Evolutionary conservation across 371 early-diverging fungal genomes (phyloP).

Genomic region (Choanephora cucurbitarum): DNA sequence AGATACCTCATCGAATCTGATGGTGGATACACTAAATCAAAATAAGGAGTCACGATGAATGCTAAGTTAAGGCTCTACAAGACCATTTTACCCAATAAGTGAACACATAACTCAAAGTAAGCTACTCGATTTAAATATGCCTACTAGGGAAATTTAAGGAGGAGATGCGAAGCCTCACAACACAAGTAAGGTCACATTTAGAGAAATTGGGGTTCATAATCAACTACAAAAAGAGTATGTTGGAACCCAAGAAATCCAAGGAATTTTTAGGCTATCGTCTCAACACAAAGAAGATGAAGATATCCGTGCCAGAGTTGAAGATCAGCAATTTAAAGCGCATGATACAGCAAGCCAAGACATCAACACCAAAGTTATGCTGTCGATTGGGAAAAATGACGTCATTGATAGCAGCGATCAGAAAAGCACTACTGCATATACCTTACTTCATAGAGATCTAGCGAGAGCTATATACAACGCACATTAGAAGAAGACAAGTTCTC

Average conservation of each 20-base stretch:
- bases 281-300: constrained; percentile 12
- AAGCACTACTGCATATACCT: no score
- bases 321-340: constrained; percentile 5
- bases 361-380: not conserved
- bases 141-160: constrained; percentile 8
- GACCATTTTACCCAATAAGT: no score
- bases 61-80: no score
- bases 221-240: constrained; percentile 5
- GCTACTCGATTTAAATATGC: no score
- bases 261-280: constrained; percentile 7
- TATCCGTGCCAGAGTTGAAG: constrained; percentile 3
- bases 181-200: not conserved
- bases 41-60: no score
- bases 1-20: no score
- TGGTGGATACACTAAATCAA: no score
- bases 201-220: constrained; percentile 8
- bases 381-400: constrained; percentile 13
- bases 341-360: constrained; percentile 1
- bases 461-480: no score
- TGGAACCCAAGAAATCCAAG: constrained; percentile 3
- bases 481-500: no score
- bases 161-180: not conserved
- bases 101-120: no score
- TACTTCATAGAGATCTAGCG: no score
- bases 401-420: no score